Evolutionary conservation across 495 filamentous ascomycete genomes (phyloP).

Genomic region (Penicillium crystallinum): DNA sequence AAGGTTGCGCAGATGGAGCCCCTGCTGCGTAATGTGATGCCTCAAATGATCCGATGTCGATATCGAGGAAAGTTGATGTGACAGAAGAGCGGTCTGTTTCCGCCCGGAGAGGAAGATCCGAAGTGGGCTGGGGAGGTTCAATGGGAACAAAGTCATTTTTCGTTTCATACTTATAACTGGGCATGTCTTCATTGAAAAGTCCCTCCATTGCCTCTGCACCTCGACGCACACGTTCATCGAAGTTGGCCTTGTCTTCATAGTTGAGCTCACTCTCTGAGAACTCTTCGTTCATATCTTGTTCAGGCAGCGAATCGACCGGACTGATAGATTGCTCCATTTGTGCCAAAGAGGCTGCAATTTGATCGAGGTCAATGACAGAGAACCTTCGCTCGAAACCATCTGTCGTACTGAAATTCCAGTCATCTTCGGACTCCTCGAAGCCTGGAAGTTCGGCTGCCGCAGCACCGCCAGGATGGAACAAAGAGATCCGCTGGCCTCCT

Average conservation of each 20-base stretch:
- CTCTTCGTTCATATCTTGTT: constrained; percentile 24
- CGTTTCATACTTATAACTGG: constrained; percentile 43
- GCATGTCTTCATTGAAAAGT: constrained; percentile 44
- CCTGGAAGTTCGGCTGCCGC: constrained; percentile 51
- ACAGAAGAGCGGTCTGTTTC: constrained; percentile 46
- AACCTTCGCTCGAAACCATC: constrained; percentile 69
- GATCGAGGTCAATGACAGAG: constrained; percentile 43
- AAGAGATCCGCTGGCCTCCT: constrained; percentile 76
- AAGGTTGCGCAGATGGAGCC: constrained; percentile 36
- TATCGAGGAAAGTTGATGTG: constrained; percentile 44
- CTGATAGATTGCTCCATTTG: constrained; percentile 34
- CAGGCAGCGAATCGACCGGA: constrained; percentile 18
- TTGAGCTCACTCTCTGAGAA: constrained; percentile 24
- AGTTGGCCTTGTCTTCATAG: constrained; percentile 39
- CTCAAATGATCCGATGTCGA: constrained; percentile 46
- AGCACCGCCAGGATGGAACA: constrained; percentile 74
- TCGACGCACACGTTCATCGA: constrained; percentile 45
- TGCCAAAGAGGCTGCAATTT: constrained; percentile 40
- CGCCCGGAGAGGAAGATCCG: constrained; percentile 47
- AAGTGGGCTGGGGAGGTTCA: constrained; percentile 29
- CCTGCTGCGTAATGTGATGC: constrained; percentile 46
- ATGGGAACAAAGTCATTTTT: constrained; percentile 45
- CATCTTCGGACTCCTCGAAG: constrained; percentile 48
- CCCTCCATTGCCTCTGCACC: constrained; percentile 45
- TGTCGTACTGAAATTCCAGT: constrained; percentile 92